These are phyloP conservation scores for Schwanniomyces vanrijiae DNA, from an alignment of 805 yeast genomes.

Conservation along the genomic window DNA sequence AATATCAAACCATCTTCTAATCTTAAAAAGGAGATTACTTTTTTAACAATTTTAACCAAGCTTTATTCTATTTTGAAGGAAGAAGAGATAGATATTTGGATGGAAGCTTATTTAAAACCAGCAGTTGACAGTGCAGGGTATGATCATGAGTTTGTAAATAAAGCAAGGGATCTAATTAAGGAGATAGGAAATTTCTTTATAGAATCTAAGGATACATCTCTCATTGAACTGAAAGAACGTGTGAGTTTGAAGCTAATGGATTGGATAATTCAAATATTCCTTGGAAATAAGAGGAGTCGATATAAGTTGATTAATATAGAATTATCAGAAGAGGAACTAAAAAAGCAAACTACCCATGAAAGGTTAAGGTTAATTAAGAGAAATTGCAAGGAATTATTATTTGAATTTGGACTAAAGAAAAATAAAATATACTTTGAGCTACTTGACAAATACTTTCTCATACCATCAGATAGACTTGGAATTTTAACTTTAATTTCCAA, in stretches of 20 bases:
- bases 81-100: conserved; percentile 47
- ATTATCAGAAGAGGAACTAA: conserved; percentile 13
- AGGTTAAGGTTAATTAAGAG: conserved; percentile 46
- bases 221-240: conserved; percentile 17
- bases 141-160: conserved; percentile 35
- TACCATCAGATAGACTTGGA: conserved; percentile 35
- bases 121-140: conserved; percentile 63
- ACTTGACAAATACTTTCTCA: conserved; percentile 34
- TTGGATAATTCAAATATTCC: conserved; percentile 22
- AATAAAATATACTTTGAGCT: conserved; percentile 36
- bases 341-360: conserved; percentile 44
- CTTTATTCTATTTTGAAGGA: conserved; percentile 31
- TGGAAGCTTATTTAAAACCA: conserved; percentile 44
- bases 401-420: conserved; percentile 41
- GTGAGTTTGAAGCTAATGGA: conserved; percentile 23
- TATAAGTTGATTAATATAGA: conserved; percentile 17
- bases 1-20: conserved; percentile 27
- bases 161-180: conserved; percentile 26
- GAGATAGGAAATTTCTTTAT: conserved; percentile 15
- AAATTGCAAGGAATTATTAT: conserved; percentile 43
- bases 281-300: conserved; percentile 16
- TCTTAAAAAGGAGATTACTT: conserved; percentile 33
- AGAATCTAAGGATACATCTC: conserved; percentile 19
- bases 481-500: conserved; percentile 36
- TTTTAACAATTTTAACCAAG: conserved; percentile 36